phyloP scores from a whole-genome alignment of 2,329 filamentous ascomycete genomes.

The Aspergillus glaucus region DNA sequence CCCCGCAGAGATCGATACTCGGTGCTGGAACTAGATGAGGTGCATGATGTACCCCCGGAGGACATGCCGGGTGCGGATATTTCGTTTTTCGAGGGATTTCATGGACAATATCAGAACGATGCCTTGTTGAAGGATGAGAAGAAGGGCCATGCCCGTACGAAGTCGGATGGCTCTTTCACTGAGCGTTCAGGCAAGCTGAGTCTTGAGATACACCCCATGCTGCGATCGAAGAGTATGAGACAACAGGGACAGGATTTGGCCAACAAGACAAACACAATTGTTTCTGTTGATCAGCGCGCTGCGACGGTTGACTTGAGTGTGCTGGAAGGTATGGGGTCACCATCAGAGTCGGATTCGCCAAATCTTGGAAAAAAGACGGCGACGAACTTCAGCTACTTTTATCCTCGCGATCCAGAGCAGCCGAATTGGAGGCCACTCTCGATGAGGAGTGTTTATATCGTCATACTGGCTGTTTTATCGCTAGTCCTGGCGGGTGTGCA shows the following conservation, averaged over 20 bases:
- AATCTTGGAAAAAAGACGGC: background rate
- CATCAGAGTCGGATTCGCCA: slow-evolving; percentile 2
- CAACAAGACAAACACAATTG: slow-evolving; percentile 38
- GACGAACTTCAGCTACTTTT: slow-evolving; percentile 12
- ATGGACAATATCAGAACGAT: background rate
- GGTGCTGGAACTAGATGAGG: slow-evolving; percentile 7
- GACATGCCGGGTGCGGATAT: slow-evolving; percentile 10
- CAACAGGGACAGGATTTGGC: slow-evolving; percentile 37
- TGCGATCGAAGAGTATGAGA: slow-evolving; percentile 15
- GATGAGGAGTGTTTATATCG: slow-evolving; percentile 26
- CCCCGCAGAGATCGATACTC: slow-evolving; percentile 4
- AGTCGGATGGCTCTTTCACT: background rate
- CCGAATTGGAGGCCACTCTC: slow-evolving; percentile 33
- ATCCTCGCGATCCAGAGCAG: slow-evolving; percentile 26
- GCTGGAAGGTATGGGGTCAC: slow-evolving; percentile 23
- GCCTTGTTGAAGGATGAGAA: too few species aligned
- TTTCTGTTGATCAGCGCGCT: slow-evolving; percentile 34
- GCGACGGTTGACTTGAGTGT: slow-evolving; percentile 39
- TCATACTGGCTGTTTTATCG: slow-evolving; percentile 23
- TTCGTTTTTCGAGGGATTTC: slow-evolving; percentile 13
- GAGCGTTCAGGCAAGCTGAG: background rate
- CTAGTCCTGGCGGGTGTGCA: slow-evolving; percentile 26
- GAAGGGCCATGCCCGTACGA: background rate
- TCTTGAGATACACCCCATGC: background rate
- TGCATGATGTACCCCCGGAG: slow-evolving; percentile 2